Conservation (phyloP, 2,329 filamentous ascomycete genomes). For the Neophaeococcomyces aloes region DNA sequence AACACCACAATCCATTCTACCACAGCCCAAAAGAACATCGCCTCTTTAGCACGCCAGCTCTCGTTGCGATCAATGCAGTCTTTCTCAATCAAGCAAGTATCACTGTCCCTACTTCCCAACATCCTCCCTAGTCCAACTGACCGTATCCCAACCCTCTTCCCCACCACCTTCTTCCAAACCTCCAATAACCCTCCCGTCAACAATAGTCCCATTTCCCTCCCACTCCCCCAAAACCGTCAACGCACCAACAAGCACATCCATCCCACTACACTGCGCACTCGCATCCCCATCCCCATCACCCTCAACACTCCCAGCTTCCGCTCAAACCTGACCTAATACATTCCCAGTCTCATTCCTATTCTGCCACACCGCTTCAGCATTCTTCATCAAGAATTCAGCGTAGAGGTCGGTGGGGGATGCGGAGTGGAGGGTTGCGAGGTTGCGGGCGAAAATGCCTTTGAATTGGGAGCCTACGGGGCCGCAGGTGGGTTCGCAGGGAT, state of each 20-base stretch:
- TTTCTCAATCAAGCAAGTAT: too few relatives aligned
- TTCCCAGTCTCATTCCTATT: slow-evolving; percentile 35
- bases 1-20: too few relatives aligned
- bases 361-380: slow-evolving; percentile 56
- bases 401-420: slow-evolving; percentile 43
- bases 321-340: slow-evolving; percentile 54
- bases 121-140: too few relatives aligned
- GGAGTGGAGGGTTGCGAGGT: slow-evolving; percentile 48
- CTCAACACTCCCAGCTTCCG: too few relatives aligned
- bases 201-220: background rate
- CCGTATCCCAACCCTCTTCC: too few relatives aligned
- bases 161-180: too few relatives aligned
- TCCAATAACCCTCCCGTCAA: too few relatives aligned
- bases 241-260: slow-evolving; percentile 58
- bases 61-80: too few relatives aligned
- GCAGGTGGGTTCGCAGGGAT: slow-evolving; percentile 37
- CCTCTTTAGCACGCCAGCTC: too few relatives aligned
- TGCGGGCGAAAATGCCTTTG: slow-evolving; percentile 61
- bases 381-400: slow-evolving; percentile 46
- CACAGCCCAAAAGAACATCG: too few relatives aligned
- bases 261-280: slow-evolving; percentile 52
- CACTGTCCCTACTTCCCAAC: too few relatives aligned
- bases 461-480: slow-evolving; percentile 45
- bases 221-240: background rate
- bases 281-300: too few relatives aligned